These are phyloP conservation scores for Xerocomellus dryophilus DNA, from an alignment of 768 basidiomycete species.

Conservation along the genomic window DNA sequence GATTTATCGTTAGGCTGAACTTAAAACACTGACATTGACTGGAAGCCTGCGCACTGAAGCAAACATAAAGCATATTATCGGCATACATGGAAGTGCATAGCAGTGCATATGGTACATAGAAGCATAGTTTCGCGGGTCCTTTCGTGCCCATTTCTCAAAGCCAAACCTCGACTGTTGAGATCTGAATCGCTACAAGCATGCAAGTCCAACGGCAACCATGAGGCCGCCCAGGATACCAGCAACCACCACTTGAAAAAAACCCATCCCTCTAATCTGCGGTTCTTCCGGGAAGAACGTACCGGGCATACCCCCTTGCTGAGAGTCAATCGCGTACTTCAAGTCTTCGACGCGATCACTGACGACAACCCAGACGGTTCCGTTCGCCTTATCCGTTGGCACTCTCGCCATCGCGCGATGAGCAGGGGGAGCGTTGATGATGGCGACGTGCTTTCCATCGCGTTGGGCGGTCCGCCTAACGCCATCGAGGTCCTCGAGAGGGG, in stretches of 20 bases:
- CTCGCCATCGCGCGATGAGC: slow-evolving; percentile 23
- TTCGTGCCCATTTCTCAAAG: not conserved
- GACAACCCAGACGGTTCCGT: slow-evolving; percentile 30
- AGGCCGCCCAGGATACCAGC: slow-evolving; percentile 34
- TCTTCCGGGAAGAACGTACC: slow-evolving; percentile 27
- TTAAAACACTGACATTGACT: not conserved
- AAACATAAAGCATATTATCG: slow-evolving; percentile 18
- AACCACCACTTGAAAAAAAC: slow-evolving; percentile 33
- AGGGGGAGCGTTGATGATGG: slow-evolving; percentile 26
- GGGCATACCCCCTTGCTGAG: slow-evolving; percentile 32
- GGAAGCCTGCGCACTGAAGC: not conserved
- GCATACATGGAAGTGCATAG: slow-evolving; percentile 9
- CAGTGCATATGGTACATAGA: slow-evolving; percentile 13
- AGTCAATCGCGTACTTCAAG: slow-evolving; percentile 32
- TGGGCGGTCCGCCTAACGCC: slow-evolving; percentile 25
- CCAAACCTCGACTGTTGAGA: not conserved
- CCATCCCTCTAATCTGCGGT: slow-evolving; percentile 14
- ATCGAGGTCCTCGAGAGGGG: slow-evolving; percentile 28
- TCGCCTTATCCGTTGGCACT: slow-evolving; percentile 16
- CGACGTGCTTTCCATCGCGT: slow-evolving; percentile 32
- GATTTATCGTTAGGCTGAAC: not conserved
- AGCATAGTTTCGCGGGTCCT: not conserved
- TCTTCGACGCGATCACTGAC: slow-evolving; percentile 34
- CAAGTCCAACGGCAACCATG: slow-evolving; percentile 29
- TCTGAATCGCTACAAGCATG: slow-evolving; percentile 32